Conservation (phyloP, 1,139 yeast species). For the Lodderomyces margitis region DNA sequence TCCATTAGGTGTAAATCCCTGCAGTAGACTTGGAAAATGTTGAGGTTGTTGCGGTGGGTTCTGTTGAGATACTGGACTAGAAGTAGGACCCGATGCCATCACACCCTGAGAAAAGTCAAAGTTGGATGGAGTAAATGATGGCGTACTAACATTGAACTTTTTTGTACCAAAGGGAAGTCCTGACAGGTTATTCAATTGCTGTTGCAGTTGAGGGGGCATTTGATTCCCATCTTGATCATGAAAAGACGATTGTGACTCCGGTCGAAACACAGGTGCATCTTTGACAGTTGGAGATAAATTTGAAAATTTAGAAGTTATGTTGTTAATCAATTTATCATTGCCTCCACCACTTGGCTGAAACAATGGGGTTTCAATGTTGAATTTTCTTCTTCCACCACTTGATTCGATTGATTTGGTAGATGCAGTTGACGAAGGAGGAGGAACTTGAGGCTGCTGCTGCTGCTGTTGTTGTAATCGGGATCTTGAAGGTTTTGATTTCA, state of each 20-base stretch:
- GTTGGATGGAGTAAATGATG: slow-evolving; percentile 33
- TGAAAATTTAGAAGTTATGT: slow-evolving; percentile 41
- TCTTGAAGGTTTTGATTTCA: slow-evolving; percentile 7
- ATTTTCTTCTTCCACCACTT: slow-evolving; percentile 35
- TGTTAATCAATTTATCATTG: slow-evolving; percentile 16
- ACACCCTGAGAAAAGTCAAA: slow-evolving; percentile 11
- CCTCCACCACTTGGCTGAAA: slow-evolving; percentile 48
- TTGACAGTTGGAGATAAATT: slow-evolving; percentile 54
- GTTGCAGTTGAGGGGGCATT: not conserved
- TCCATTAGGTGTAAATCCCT: not conserved
- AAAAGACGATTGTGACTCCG: slow-evolving; percentile 21
- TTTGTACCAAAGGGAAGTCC: slow-evolving; percentile 16
- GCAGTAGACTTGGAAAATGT: not conserved
- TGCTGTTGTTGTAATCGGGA: slow-evolving; percentile 5
- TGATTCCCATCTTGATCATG: not conserved
- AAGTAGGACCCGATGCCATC: slow-evolving; percentile 4
- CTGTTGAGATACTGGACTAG: slow-evolving; percentile 5
- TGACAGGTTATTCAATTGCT: slow-evolving; percentile 5
- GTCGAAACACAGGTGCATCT: slow-evolving; percentile 57
- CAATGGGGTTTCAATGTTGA: slow-evolving; percentile 64
- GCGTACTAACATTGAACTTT: slow-evolving; percentile 31
- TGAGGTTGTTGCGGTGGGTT: slow-evolving; percentile 7
- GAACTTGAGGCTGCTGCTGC: slow-evolving; percentile 4
- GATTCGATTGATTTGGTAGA: slow-evolving; percentile 2
- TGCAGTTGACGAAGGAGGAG: slow-evolving; percentile 6